phyloP scores from a whole-genome alignment of 1,139 yeast species.

The Lodderomyces margitis region DNA sequence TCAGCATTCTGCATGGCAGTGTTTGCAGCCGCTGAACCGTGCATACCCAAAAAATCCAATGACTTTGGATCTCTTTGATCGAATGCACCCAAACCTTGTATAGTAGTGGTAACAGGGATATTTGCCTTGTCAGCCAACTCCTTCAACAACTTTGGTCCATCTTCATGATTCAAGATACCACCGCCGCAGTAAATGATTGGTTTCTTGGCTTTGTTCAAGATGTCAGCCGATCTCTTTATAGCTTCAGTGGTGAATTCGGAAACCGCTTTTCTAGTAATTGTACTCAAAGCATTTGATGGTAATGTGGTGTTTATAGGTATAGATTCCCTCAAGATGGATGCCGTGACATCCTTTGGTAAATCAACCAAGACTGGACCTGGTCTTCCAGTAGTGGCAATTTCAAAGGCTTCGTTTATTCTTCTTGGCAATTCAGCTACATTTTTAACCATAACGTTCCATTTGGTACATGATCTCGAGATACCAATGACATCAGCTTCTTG shows the following conservation, averaged over 20 bases:
- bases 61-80: slow-evolving; percentile 92
- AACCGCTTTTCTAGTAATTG: slow-evolving; percentile 68
- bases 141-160: slow-evolving; percentile 76
- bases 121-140: slow-evolving; percentile 87
- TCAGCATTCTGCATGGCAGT: slow-evolving; percentile 92
- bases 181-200: slow-evolving; percentile 92
- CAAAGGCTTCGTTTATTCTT: slow-evolving; percentile 96
- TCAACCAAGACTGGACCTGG: slow-evolving; percentile 99
- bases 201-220: slow-evolving; percentile 78
- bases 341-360: slow-evolving; percentile 96
- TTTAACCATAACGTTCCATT: slow-evolving; percentile 99
- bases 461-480: slow-evolving; percentile 94
- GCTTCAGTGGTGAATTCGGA: slow-evolving; percentile 77
- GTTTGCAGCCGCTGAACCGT: slow-evolving; percentile 94
- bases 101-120: slow-evolving; percentile 93
- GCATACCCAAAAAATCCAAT: slow-evolving; percentile 97
- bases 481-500: slow-evolving; percentile 99
- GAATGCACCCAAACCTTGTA: slow-evolving; percentile 92
- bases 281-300: slow-evolving; percentile 76
- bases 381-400: slow-evolving; percentile 92
- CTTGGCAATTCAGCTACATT: slow-evolving; percentile 91
- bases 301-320: slow-evolving; percentile 84
- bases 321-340: slow-evolving; percentile 79
- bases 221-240: slow-evolving; percentile 70
- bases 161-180: slow-evolving; percentile 77